Evolutionary conservation across 306 rosid species (phyloP).

Genomic region (Castanea mollissima): DNA sequence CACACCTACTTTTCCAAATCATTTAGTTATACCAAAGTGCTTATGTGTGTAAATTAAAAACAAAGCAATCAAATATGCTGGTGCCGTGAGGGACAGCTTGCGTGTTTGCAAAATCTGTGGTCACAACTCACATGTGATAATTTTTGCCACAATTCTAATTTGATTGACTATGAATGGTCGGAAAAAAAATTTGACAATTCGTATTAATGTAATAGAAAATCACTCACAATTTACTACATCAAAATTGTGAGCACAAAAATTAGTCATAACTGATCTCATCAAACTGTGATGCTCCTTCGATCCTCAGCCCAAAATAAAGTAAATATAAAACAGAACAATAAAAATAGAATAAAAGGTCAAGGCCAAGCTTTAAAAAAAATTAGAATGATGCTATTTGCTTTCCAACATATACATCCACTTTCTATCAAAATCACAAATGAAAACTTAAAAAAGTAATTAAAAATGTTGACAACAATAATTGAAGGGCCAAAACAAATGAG

Average conservation of each 20-base stretch:
- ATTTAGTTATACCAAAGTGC: not conserved
- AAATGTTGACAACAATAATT: slow-evolving; percentile 40
- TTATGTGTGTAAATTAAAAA: not conserved
- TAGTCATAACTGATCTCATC: too few species aligned
- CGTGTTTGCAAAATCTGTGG: not conserved
- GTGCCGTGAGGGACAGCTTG: not conserved
- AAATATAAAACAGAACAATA: not conserved
- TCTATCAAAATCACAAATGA: slow-evolving; percentile 24
- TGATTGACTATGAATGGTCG: too few species aligned
- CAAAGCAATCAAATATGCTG: not conserved
- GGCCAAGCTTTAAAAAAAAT: slow-evolving; percentile 23
- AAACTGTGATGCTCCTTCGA: too few species aligned
- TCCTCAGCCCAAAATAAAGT: not conserved
- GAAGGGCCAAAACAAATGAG: slow-evolving; percentile 11
- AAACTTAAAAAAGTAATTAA: slow-evolving; percentile 11
- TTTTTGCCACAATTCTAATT: too few species aligned
- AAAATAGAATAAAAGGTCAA: not conserved
- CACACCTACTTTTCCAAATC: slow-evolving; percentile 32
- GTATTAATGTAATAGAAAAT: too few species aligned
- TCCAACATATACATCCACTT: slow-evolving; percentile 33
- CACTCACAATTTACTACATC: accelerated
- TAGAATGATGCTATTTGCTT: slow-evolving; percentile 9
- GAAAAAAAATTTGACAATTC: too few species aligned
- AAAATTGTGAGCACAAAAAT: too few species aligned
- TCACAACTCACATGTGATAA: too few species aligned